Conservation (phyloP, 1,139 yeast species). For the Protomyces lactucae-debilis region DNA sequence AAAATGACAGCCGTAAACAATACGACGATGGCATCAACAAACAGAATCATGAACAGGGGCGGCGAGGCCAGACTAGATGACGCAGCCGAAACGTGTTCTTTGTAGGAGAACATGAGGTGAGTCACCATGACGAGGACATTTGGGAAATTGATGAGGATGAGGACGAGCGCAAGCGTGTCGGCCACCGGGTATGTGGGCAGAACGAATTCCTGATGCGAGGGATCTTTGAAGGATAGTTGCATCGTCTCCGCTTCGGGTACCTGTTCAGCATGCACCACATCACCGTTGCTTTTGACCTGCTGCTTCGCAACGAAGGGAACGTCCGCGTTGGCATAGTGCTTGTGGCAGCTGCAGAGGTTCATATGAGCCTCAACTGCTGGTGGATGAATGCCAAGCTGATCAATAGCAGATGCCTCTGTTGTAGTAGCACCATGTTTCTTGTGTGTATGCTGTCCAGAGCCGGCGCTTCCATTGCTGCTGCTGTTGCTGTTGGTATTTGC, state of each 20-base stretch:
- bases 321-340: background rate
- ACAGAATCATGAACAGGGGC: constrained; percentile 7
- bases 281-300: background rate
- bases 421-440: background rate
- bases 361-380: background rate
- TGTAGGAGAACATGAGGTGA: constrained; percentile 18
- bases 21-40: constrained; percentile 9
- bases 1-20: constrained; percentile 3
- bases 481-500: background rate
- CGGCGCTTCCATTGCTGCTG: background rate
- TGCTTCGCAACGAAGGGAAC: background rate
- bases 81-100: constrained; percentile 1
- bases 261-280: background rate
- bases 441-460: background rate
- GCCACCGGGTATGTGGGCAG: constrained; percentile 18
- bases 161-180: constrained; percentile 16
- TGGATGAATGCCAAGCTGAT: background rate
- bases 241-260: background rate
- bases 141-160: constrained; percentile 17
- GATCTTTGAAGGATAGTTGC: constrained; percentile 1
- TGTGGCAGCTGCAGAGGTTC: background rate
- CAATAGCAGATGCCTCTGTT: background rate
- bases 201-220: background rate
- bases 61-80: background rate
- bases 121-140: constrained; percentile 5